phyloP scores from a whole-genome alignment of 2,329 filamentous ascomycete genomes.

The Sclerotinia spermophila region DNA sequence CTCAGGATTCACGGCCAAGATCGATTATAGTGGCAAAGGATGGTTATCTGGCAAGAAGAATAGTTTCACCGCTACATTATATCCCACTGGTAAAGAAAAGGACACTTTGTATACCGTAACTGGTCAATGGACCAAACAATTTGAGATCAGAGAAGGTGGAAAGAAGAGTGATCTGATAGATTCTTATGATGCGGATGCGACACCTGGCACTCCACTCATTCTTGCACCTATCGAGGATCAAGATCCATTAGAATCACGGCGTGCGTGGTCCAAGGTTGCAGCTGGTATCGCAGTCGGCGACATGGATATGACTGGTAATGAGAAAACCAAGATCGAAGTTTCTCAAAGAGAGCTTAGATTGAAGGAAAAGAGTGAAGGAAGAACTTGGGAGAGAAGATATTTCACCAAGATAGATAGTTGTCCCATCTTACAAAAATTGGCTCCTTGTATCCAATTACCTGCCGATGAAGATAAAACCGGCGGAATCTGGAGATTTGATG shows the following conservation, averaged over 20 bases:
- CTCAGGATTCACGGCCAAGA: slow-evolving; percentile 80
- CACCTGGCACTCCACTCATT: slow-evolving; percentile 61
- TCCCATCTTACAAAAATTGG: slow-evolving; percentile 42
- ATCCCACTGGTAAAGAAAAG: slow-evolving; percentile 66
- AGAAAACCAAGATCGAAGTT: slow-evolving; percentile 89
- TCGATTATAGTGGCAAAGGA: slow-evolving; percentile 90
- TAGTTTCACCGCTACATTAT: slow-evolving; percentile 72
- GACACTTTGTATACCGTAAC: slow-evolving; percentile 75
- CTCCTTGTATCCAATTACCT: slow-evolving; percentile 40
- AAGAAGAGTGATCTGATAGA: slow-evolving; percentile 55
- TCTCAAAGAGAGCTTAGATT: slow-evolving; percentile 74
- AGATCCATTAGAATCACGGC: slow-evolving; percentile 80
- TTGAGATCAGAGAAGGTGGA: slow-evolving; percentile 69
- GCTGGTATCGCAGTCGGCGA: slow-evolving; percentile 76
- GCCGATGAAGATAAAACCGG: slow-evolving; percentile 60
- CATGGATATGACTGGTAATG: slow-evolving; percentile 71
- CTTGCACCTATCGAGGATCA: slow-evolving; percentile 73
- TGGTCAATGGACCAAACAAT: slow-evolving; percentile 85
- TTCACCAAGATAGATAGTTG: slow-evolving; percentile 59
- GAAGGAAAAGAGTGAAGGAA: slow-evolving; percentile 70
- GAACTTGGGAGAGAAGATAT: slow-evolving; percentile 78
- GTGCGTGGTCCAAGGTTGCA: slow-evolving; percentile 85
- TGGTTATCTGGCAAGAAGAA: slow-evolving; percentile 98
- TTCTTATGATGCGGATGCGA: slow-evolving; percentile 56
- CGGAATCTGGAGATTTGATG: slow-evolving; percentile 67